Conservation (phyloP, 163 green algal species). For the Smithsoniella earleae region DNA sequence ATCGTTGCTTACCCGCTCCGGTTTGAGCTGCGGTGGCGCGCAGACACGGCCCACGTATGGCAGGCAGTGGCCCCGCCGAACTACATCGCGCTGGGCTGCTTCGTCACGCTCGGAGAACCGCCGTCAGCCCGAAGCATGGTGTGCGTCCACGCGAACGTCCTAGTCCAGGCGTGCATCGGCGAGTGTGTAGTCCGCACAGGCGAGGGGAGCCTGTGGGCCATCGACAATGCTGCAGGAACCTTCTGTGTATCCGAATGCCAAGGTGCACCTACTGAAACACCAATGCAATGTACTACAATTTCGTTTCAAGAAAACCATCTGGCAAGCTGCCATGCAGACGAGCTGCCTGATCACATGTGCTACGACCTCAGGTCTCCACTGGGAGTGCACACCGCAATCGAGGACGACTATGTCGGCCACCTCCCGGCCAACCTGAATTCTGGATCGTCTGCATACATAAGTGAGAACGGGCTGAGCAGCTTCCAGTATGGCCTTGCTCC, state of each 20-base stretch:
- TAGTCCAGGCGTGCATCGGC: constrained; percentile 49
- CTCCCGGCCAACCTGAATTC: too few relatives aligned
- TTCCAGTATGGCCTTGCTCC: constrained; percentile 19
- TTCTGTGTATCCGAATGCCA: constrained; percentile 42
- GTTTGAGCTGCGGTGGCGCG: constrained; percentile 42
- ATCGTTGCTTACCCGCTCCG: constrained; percentile 51
- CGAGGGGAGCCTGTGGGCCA: constrained; percentile 50
- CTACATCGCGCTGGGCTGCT: constrained; percentile 53
- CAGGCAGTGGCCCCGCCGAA: constrained; percentile 53
- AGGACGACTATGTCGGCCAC: too few relatives aligned
- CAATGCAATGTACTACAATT: too few relatives aligned
- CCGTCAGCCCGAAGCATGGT: constrained; percentile 45
- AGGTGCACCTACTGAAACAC: too few relatives aligned
- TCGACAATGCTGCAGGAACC: constrained; percentile 57
- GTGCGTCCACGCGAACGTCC: constrained; percentile 47
- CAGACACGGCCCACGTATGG: constrained; percentile 50
- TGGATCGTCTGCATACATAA: constrained; percentile 27
- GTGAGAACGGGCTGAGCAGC: constrained; percentile 32
- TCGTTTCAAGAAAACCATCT: too few relatives aligned
- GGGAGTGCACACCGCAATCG: too few relatives aligned
- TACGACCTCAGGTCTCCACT: constrained; percentile 62
- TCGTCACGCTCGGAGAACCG: constrained; percentile 38
- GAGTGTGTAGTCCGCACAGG: constrained; percentile 48
- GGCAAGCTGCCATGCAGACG: neutral
- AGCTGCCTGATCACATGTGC: neutral